Percentiles rank a stretch among this genome's conserved stretches.
Conservation (phyloP, 2,329 filamentous ascomycete species). For the Dothistroma septosporum region DNA sequence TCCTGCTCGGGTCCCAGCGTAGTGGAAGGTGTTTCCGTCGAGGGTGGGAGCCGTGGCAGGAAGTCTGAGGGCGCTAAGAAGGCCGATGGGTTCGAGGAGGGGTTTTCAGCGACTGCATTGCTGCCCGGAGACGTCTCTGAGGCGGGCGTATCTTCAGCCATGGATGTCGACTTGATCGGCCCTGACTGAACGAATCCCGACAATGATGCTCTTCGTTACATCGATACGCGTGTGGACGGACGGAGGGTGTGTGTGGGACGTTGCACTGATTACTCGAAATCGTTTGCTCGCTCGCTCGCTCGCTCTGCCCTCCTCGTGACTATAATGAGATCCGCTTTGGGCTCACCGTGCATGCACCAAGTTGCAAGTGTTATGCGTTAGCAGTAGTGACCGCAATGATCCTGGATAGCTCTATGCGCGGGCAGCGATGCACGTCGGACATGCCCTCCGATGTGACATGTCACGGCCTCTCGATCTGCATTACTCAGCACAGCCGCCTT, state of each 20-base stretch:
- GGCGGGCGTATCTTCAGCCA: conserved; percentile 1
- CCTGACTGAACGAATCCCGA: neutral
- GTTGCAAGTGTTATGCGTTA: neutral
- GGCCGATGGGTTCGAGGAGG: conserved; percentile 10
- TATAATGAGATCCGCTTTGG: neutral
- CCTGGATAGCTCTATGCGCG: no score
- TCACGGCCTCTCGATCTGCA: no score
- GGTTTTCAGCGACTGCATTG: neutral
- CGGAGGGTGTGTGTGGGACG: neutral
- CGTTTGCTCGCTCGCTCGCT: no score
- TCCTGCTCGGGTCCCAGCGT: neutral
- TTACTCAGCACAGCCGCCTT: no score
- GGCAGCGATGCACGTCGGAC: neutral
- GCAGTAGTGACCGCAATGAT: neutral
- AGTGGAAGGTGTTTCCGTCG: conserved; percentile 17
- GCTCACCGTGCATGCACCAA: neutral
- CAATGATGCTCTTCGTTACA: neutral
- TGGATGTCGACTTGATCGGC: neutral
- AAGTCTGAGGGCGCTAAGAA: conserved; percentile 25
- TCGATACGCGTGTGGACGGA: neutral
- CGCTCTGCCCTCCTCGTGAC: neutral
- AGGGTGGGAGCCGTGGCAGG: conserved; percentile 23
- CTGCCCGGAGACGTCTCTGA: neutral
- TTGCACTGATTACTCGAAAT: neutral
- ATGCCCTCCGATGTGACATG: neutral